Evolutionary conservation across 2,329 filamentous ascomycete species (phyloP).

Genomic region (Aspergillus sp.): DNA sequence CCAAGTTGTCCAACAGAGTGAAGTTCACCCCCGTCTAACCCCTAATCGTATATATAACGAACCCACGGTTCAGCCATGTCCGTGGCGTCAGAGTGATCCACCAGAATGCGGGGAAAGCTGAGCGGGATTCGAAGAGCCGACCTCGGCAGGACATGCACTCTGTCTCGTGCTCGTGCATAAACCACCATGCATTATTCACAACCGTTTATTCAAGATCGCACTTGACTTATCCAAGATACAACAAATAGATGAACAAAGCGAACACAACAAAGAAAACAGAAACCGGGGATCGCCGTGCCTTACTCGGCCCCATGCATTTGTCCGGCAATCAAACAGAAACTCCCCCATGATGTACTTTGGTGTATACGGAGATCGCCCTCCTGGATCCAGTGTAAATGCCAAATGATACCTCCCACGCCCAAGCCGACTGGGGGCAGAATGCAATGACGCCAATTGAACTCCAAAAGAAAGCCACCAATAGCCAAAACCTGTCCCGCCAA

Average conservation of each 20-base stretch:
- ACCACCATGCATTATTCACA: too few relatives aligned
- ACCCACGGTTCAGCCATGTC: neutral
- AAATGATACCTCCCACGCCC: slow-evolving; percentile 17
- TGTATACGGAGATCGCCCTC: slow-evolving; percentile 9
- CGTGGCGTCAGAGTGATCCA: neutral
- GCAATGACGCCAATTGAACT: slow-evolving; percentile 12
- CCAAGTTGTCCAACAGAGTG: too few relatives aligned
- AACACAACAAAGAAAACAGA: neutral
- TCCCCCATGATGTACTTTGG: slow-evolving; percentile 4
- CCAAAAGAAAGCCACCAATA: neutral
- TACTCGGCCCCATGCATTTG: too few relatives aligned
- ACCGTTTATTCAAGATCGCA: too few relatives aligned
- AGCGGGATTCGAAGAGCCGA: slow-evolving; percentile 16
- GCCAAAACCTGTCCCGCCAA: neutral
- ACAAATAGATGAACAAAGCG: too few relatives aligned
- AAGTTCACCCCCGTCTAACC: neutral
- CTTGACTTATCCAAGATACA: too few relatives aligned
- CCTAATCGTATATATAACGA: neutral
- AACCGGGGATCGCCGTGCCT: neutral
- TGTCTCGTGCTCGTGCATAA: too few relatives aligned
- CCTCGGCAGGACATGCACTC: slow-evolving; percentile 12
- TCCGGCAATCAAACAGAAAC: slow-evolving; percentile 3
- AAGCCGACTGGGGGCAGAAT: slow-evolving; percentile 5
- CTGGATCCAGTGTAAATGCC: slow-evolving; percentile 22
- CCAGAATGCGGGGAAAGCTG: slow-evolving; percentile 21